Conservation (phyloP, 2,329 filamentous ascomycete species). For the Lachnellula hyalina region DNA sequence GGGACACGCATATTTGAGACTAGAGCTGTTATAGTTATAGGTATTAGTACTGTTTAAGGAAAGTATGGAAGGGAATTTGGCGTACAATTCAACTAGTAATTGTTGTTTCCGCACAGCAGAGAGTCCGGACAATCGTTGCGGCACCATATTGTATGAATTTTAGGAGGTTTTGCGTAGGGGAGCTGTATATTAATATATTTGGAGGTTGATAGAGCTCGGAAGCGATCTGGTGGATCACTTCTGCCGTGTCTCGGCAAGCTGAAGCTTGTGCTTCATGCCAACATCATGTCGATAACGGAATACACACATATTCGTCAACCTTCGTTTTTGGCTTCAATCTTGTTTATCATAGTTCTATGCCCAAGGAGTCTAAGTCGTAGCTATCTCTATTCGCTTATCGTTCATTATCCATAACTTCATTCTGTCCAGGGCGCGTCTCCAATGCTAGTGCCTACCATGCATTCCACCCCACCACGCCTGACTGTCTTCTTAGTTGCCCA, state of each 20-base stretch:
- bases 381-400: not conserved
- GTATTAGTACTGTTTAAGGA: not conserved
- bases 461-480: conserved; percentile 5
- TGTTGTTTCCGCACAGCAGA: conserved; percentile 31
- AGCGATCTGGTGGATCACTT: not conserved
- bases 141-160: conserved; percentile 16
- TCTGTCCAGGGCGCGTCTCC: not conserved
- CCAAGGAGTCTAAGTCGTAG: not conserved
- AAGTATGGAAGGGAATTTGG: not conserved
- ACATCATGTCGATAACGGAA: not conserved
- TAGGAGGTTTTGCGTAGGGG: not conserved
- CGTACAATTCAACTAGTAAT: conserved; percentile 31
- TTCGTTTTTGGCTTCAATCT: not conserved
- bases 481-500: conserved; percentile 38
- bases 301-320: not conserved
- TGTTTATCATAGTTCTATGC: not conserved
- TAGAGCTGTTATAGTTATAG: conserved; percentile 51
- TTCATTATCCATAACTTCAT: not conserved
- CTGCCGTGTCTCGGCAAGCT: not conserved
- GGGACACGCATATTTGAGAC: conserved; percentile 75
- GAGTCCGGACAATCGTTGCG: conserved; percentile 21
- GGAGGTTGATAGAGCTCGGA: not conserved
- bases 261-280: not conserved
- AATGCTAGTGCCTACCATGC: not conserved
- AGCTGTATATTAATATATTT: not conserved